Conservation (phyloP, 192 early-diverging fungal genomes). For the Backusella luteola region DNA sequence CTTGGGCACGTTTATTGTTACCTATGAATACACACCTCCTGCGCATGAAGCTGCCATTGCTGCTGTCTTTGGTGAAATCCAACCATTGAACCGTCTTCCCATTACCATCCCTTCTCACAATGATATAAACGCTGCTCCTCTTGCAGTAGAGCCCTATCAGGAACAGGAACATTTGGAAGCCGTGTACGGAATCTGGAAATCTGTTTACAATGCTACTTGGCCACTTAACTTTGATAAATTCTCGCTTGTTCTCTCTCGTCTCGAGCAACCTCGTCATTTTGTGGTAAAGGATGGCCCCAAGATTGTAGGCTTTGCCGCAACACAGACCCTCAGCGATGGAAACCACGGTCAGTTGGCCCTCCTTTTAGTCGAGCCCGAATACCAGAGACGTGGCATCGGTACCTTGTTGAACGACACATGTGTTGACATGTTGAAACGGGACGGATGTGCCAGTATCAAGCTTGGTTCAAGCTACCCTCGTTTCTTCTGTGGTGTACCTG, state of each 20-base stretch:
- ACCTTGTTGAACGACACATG: constrained; percentile 22
- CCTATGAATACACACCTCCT: constrained; percentile 39
- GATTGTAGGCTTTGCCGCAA: constrained; percentile 34
- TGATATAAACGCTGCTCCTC: neutral
- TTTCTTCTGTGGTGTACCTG: constrained; percentile 38
- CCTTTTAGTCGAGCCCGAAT: constrained; percentile 24
- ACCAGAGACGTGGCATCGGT: constrained; percentile 31
- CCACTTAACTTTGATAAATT: constrained; percentile 22
- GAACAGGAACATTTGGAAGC: constrained; percentile 15
- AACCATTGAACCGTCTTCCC: constrained; percentile 18
- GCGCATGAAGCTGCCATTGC: constrained; percentile 33
- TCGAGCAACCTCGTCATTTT: constrained; percentile 16
- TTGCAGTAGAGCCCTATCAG: neutral
- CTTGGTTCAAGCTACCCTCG: constrained; percentile 39
- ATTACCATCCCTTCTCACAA: constrained; percentile 17
- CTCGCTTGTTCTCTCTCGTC: constrained; percentile 6
- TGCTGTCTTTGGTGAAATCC: constrained; percentile 33
- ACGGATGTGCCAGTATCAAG: neutral
- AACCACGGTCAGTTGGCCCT: constrained; percentile 31
- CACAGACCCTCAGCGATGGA: neutral
- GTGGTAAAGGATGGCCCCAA: constrained; percentile 16
- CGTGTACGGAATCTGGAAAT: constrained; percentile 24
- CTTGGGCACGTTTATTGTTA: constrained; percentile 33
- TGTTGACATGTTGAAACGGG: constrained; percentile 13
- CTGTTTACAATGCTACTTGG: constrained; percentile 12